Conservation (phyloP, 305 asterid genomes). For the Fraxinus albicans region DNA sequence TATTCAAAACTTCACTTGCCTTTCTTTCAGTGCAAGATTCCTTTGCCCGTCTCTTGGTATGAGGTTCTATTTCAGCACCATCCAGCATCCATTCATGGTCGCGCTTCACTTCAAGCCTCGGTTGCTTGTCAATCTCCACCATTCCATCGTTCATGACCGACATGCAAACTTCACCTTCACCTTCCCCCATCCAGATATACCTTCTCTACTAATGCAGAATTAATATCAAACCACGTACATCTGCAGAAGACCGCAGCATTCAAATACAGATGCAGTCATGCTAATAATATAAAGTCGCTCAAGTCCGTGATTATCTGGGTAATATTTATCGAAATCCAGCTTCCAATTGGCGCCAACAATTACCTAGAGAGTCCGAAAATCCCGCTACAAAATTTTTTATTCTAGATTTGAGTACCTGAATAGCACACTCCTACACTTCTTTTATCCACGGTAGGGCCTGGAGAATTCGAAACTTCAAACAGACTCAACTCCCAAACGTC, state of each 20-base stretch:
- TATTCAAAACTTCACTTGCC: not conserved
- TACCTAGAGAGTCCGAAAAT: not conserved
- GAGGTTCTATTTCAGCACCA: constrained; percentile 24
- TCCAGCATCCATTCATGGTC: constrained; percentile 18
- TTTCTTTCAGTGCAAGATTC: not conserved
- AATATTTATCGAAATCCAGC: constrained; percentile 11
- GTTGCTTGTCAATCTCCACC: constrained; percentile 20
- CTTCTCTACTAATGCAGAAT: not conserved
- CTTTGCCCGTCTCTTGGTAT: constrained; percentile 15
- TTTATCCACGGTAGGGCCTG: not conserved
- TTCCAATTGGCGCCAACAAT: not conserved
- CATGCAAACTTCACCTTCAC: constrained; percentile 32
- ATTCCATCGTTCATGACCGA: constrained; percentile 26
- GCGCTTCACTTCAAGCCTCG: not conserved
- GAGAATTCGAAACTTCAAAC: not conserved
- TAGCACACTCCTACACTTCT: not conserved
- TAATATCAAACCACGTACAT: not conserved
- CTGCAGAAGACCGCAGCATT: constrained; percentile 17
- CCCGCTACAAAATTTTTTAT: not conserved
- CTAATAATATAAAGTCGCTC: not conserved
- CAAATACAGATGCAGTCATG: constrained; percentile 4
- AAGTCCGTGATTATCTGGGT: not conserved
- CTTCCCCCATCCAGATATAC: constrained; percentile 30
- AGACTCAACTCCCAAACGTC: constrained; percentile 13
- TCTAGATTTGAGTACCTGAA: constrained; percentile 13